A percentile compares a stretch with the other conserved stretches of the same genome.
Conservation (phyloP, 2,329 filamentous ascomycete genomes). For the Aureobasidium sp. region DNA sequence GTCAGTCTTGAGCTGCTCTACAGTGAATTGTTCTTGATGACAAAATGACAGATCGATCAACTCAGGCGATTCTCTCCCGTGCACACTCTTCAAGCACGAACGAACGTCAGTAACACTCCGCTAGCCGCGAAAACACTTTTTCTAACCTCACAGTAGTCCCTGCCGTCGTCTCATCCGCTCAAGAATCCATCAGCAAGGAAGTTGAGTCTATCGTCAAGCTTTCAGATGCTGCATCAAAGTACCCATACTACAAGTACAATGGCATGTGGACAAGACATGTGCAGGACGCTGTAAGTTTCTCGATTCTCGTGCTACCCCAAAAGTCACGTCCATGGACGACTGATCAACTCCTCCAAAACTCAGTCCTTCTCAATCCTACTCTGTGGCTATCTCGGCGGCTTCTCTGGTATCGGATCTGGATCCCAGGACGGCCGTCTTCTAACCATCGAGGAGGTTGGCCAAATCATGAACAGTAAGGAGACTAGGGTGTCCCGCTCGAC, state of each 20-base stretch:
- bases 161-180: conserved; percentile 61
- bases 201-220: conserved; percentile 64
- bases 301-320: not conserved
- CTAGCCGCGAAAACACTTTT: not conserved
- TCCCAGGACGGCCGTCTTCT: conserved; percentile 55
- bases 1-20: conserved; percentile 29
- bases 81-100: conserved; percentile 77
- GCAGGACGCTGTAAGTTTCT: conserved; percentile 62
- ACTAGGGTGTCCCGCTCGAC: not conserved
- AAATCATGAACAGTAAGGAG: conserved; percentile 59
- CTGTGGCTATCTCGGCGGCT: conserved; percentile 73
- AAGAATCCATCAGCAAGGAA: conserved; percentile 63
- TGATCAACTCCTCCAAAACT: not conserved
- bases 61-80: conserved; percentile 75
- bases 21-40: not conserved
- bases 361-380: conserved; percentile 53
- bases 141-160: conserved; percentile 45
- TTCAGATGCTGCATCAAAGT: conserved; percentile 65
- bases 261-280: conserved; percentile 74
- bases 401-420: conserved; percentile 32
- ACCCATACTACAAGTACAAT: conserved; percentile 99
- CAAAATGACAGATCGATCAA: conserved; percentile 53
- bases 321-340: not conserved
- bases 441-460: conserved; percentile 81
- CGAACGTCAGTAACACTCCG: conserved; percentile 42